Evolutionary conservation across 164 flowering plant genomes (phyloP).

Genomic region (Magnolia changhungtana): DNA sequence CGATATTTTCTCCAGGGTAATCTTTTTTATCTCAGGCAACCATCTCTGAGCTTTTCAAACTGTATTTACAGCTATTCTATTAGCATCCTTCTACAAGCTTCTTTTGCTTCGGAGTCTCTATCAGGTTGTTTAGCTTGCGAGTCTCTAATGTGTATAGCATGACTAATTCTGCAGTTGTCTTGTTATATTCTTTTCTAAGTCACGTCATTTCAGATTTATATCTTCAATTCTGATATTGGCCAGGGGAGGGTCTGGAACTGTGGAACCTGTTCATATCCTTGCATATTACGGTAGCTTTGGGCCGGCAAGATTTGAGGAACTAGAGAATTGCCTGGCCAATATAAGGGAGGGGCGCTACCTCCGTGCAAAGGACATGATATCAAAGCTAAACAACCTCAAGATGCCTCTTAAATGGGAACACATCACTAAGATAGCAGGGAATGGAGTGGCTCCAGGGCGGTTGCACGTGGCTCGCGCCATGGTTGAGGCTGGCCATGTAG

Average conservation of each 20-base stretch:
- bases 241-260: slow-evolving; percentile 51
- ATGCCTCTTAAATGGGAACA: slow-evolving; percentile 83
- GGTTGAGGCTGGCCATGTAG: slow-evolving; percentile 92
- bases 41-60: not conserved
- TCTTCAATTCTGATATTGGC: slow-evolving; percentile 2
- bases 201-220: not conserved
- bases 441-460: slow-evolving; percentile 93
- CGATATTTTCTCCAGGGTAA: slow-evolving; percentile 36
- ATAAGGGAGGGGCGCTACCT: slow-evolving; percentile 81
- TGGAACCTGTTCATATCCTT: slow-evolving; percentile 89
- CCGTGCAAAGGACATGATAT: slow-evolving; percentile 73
- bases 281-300: slow-evolving; percentile 93
- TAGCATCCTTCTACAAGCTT: not conserved
- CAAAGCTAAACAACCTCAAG: slow-evolving; percentile 67
- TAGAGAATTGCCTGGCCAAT: slow-evolving; percentile 60
- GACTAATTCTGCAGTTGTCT: slow-evolving; percentile 1
- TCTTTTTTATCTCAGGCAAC: not conserved
- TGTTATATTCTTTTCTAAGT: not conserved
- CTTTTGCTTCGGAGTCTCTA: not conserved
- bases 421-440: slow-evolving; percentile 66
- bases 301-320: slow-evolving; percentile 49
- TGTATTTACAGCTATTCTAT: not conserved
- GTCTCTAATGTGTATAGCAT: not conserved
- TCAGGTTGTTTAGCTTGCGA: not conserved
- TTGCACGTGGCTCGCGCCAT: slow-evolving; percentile 93